Conservation (phyloP, 2,329 filamentous ascomycete species). For the Alternaria arborescens region DNA sequence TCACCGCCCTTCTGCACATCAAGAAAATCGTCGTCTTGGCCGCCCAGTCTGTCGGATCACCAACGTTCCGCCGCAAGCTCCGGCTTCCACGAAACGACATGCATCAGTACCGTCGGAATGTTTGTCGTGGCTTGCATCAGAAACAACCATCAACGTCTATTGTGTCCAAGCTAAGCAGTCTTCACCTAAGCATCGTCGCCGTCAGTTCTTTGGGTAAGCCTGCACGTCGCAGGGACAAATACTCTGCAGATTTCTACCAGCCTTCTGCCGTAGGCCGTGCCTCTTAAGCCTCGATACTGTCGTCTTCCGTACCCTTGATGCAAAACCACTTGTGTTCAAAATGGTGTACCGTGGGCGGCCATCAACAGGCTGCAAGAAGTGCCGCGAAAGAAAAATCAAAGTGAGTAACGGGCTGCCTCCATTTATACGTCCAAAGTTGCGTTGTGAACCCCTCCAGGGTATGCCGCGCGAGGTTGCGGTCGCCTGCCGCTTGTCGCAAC, state of each 20-base stretch:
- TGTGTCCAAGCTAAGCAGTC: not conserved
- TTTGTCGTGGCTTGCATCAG: not conserved
- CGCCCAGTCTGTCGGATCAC: not conserved
- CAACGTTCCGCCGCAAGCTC: not conserved
- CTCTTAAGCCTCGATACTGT: not conserved
- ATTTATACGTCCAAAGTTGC: not conserved
- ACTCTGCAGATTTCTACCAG: not conserved
- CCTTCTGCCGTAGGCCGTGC: not conserved
- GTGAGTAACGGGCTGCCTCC: conserved; percentile 29
- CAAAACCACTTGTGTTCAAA: not conserved
- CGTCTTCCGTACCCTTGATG: not conserved
- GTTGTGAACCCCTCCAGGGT: not conserved
- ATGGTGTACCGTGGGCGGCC: conserved; percentile 49
- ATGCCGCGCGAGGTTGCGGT: not conserved
- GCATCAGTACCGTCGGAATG: not conserved
- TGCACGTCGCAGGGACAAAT: not conserved
- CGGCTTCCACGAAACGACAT: not conserved
- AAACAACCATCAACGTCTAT: not conserved
- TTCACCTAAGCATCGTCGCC: not conserved
- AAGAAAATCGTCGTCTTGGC: not conserved
- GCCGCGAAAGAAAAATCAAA: conserved; percentile 54
- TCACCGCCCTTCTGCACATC: not conserved
- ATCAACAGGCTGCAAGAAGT: conserved; percentile 46
- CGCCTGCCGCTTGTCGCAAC: not conserved
- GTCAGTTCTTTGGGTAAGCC: not conserved